These are phyloP conservation scores for Leishmania tarentolae DNA, from an alignment of 208 protist genomes.

Conservation along the genomic window DNA sequence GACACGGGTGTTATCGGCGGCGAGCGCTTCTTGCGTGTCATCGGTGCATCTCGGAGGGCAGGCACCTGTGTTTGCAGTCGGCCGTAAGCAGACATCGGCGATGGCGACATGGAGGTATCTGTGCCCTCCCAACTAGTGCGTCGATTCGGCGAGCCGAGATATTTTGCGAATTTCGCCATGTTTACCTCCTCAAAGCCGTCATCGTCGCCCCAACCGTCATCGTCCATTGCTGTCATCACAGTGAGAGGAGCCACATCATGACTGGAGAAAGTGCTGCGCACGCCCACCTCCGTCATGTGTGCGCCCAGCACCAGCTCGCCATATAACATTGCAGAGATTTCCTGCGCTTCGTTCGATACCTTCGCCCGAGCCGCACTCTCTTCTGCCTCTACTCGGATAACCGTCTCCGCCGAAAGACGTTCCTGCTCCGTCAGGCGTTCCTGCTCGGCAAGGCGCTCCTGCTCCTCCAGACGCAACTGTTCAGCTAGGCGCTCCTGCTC, in stretches of 20 bases:
- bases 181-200: constrained; percentile 45
- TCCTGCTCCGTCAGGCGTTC: background rate
- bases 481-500: background rate
- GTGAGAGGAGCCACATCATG: too few species aligned
- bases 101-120: background rate
- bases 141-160: background rate
- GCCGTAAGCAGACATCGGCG: background rate
- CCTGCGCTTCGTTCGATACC: constrained; percentile 31
- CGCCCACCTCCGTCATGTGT: constrained; percentile 13
- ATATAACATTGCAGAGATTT: constrained; percentile 23
- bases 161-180: constrained; percentile 3
- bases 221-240: background rate
- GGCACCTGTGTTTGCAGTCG: background rate
- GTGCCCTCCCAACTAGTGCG: background rate
- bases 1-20: constrained; percentile 14
- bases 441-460: background rate
- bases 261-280: background rate
- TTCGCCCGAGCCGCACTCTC: constrained; percentile 32
- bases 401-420: too few species aligned
- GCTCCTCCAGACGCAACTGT: too few species aligned
- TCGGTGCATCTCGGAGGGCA: background rate
- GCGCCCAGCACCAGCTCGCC: constrained; percentile 28
- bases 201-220: constrained; percentile 37
- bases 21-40: constrained; percentile 7
- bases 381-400: constrained; percentile 11